Evolutionary conservation across 805 yeast species (phyloP).

Genomic region (Sugiyamaella valdiviana): DNA sequence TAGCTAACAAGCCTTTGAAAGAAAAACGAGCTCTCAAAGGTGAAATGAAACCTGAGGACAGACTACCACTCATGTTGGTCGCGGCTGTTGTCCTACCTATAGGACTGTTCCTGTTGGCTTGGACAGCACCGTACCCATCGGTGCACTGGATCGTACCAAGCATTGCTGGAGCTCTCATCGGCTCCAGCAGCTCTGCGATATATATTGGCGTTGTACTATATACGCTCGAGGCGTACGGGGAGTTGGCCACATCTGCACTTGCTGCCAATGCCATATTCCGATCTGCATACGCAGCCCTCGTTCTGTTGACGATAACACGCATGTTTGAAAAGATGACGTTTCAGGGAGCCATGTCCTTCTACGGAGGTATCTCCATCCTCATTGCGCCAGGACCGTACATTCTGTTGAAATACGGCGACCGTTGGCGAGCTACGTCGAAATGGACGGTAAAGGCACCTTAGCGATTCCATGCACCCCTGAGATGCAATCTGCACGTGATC

Average conservation of each 20-base stretch:
- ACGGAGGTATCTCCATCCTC: conserved; percentile 8
- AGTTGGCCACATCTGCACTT: conserved; percentile 6
- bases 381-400: conserved; percentile 12
- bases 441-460: conserved; percentile 5
- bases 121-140: conserved; percentile 8
- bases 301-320: neutral
- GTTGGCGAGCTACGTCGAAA: conserved; percentile 6
- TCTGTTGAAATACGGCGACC: conserved; percentile 2
- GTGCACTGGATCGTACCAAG: conserved; percentile 13
- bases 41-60: conserved; percentile 1
- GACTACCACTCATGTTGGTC: conserved; percentile 1
- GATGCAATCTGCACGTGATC: no score
- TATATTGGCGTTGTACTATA: conserved; percentile 8
- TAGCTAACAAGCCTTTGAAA: neutral
- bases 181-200: conserved; percentile 8
- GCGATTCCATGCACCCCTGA: no score
- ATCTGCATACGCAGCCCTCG: conserved; percentile 2
- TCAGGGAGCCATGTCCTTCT: conserved; percentile 13
- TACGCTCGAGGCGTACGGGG: conserved; percentile 8
- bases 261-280: conserved; percentile 7
- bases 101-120: conserved; percentile 15
- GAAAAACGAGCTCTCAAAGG: neutral
- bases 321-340: conserved; percentile 9
- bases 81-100: conserved; percentile 9
- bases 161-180: conserved; percentile 6